These are phyloP conservation scores for Alternaria conjuncta DNA, from an alignment of 2,329 filamentous ascomycete genomes.

Conservation along the genomic window DNA sequence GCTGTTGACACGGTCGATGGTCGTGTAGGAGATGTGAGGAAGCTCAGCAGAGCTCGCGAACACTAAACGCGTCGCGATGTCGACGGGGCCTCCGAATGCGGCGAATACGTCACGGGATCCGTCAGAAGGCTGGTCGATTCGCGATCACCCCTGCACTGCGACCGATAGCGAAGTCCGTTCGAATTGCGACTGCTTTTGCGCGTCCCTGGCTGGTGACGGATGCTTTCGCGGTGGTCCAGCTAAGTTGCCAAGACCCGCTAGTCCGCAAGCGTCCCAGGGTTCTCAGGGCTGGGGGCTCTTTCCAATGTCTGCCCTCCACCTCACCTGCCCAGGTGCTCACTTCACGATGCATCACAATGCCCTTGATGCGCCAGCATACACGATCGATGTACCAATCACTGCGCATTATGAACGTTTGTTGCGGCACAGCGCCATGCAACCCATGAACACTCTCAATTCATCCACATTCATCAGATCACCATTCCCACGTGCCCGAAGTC, in stretches of 20 bases:
- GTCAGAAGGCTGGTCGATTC: neutral
- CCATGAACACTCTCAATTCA: neutral
- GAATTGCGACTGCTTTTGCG: conserved; percentile 26
- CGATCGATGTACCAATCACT: neutral
- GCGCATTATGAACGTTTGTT: neutral
- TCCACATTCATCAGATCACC: neutral
- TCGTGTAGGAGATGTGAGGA: conserved; percentile 28
- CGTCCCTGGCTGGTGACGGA: conserved; percentile 32
- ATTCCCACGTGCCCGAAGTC: neutral
- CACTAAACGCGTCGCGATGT: conserved; percentile 40
- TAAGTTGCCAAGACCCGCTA: conserved; percentile 27
- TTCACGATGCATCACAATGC: neutral
- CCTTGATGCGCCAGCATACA: neutral
- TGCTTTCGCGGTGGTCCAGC: conserved; percentile 29
- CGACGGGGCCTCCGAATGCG: neutral
- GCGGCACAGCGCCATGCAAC: neutral
- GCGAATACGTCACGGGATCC: conserved; percentile 1
- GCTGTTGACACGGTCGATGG: conserved; percentile 30
- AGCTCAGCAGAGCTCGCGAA: conserved; percentile 40
- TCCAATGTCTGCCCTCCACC: conserved; percentile 2
- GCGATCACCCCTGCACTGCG: conserved; percentile 9
- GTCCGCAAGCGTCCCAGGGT: neutral
- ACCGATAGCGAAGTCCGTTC: conserved; percentile 11
- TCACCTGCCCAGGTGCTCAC: neutral
- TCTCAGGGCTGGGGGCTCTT: neutral